phyloP scores from a whole-genome alignment of 1,284 basidiomycete genomes.

The Chalciporus sp. region DNA sequence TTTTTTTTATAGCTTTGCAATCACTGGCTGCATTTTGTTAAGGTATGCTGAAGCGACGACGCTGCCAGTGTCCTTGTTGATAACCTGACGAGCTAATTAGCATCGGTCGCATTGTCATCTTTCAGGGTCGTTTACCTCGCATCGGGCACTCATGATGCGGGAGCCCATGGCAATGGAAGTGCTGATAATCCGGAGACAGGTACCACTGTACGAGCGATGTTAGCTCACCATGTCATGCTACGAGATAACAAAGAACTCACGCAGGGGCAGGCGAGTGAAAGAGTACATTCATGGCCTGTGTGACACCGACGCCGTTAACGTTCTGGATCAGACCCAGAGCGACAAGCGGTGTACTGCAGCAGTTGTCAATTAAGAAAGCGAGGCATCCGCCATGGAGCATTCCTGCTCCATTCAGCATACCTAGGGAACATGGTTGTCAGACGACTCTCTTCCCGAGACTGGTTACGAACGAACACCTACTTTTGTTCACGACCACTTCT shows the following conservation, averaged over 20 bases:
- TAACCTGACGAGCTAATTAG: slow-evolving; percentile 43
- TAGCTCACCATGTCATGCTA: slow-evolving; percentile 4
- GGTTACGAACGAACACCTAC: slow-evolving; percentile 34
- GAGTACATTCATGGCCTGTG: slow-evolving; percentile 64
- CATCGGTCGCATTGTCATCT: slow-evolving; percentile 16
- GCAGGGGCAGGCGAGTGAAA: slow-evolving; percentile 67
- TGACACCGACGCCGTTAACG: slow-evolving; percentile 72
- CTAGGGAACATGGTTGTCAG: slow-evolving; percentile 35
- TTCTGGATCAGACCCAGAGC: slow-evolving; percentile 59
- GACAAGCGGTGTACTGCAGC: slow-evolving; percentile 65
- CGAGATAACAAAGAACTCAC: slow-evolving; percentile 40
- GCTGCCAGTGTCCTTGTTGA: slow-evolving; percentile 55
- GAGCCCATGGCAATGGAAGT: slow-evolving; percentile 67
- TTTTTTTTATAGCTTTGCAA: slow-evolving; percentile 38
- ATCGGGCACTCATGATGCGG: slow-evolving; percentile 66
- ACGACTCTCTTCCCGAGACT: slow-evolving; percentile 1
- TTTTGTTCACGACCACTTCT: slow-evolving; percentile 61
- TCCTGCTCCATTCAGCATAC: slow-evolving; percentile 72
- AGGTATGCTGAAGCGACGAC: slow-evolving; percentile 63
- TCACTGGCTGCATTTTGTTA: slow-evolving; percentile 67
- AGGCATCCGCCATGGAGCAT: slow-evolving; percentile 73
- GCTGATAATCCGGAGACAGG: slow-evolving; percentile 57
- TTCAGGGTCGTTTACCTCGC: slow-evolving; percentile 47
- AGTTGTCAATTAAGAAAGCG: slow-evolving; percentile 73
- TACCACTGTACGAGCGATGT: slow-evolving; percentile 45